Base-by-base conservation (phyloP, 31 red algal species). In the Endocladia muricata region DNA sequence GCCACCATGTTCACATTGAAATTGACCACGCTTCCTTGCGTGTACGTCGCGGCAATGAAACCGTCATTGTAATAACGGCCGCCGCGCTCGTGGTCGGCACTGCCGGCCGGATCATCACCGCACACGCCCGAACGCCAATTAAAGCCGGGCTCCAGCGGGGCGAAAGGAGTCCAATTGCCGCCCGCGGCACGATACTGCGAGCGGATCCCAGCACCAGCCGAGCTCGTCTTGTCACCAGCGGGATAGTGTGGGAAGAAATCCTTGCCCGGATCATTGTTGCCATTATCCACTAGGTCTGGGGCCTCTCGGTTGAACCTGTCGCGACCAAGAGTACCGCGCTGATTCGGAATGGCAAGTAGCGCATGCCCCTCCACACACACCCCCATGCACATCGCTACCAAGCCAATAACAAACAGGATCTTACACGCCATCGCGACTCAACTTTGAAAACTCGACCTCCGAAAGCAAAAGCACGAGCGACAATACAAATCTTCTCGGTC, bases 41-140 rank as follows among this genome's bases (percentile, higher is more conserved):
- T 41, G 55, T 78, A 92, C 2, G 71, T 74, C 1, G 41, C 43
- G 30, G 43, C 30, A 32, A 79, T 79, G 8, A 9, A 30, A 7
- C 15, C 73, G 32, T 41, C 58, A 25, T 41, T 36, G 61, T 93
- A 93, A 52, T 54, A 93, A 26, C 28, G 37, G 19, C 90, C 90
- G 32, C 90, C 83, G 1, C 83, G 29, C 22, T 75, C 35, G 42
- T 93, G 90, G 55, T 87, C 83, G 49, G 63, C 64, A 3, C 49
- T 28, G 41, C 41, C 28, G 1, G 40, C 38, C 13, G 41, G 36
- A 25, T 21, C 38, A 40, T 93, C 90, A 0, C 90, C 90, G 49
- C 90, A 93, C 44, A 93, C 90, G 42, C 83, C 90, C 21, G 82
- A 61, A 3, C 83, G 70, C 90, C 90, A 93, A 8, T 33, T 28